A percentile compares a stretch with the other conserved stretches of the same genome.
Evolutionary conservation across 1,284 basidiomycete species (phyloP).

Genomic region (Malassezia obtusa): DNA sequence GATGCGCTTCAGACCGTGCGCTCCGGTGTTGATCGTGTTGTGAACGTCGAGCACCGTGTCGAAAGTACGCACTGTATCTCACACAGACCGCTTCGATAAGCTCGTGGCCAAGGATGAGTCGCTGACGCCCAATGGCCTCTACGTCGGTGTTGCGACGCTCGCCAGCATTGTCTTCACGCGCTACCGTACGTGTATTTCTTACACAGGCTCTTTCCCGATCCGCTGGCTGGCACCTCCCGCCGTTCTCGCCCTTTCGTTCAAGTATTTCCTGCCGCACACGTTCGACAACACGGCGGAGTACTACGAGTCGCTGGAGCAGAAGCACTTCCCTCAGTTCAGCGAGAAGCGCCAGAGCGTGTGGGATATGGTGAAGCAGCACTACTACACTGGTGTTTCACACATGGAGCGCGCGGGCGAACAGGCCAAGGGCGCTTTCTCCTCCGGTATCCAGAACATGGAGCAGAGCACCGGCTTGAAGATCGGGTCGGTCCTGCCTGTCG

Average conservation of each 20-base stretch:
- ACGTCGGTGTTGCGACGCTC: conserved; percentile 71
- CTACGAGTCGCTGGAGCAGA: conserved; percentile 30
- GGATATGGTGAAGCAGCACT: background rate
- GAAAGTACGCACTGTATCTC: conserved; percentile 24
- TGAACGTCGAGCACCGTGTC: conserved; percentile 34
- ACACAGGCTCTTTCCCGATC: conserved; percentile 31
- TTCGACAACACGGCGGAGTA: conserved; percentile 28
- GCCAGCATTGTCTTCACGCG: conserved; percentile 75
- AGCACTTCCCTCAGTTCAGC: conserved; percentile 23
- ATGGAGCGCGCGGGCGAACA: conserved; percentile 19
- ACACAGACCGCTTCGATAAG: conserved; percentile 15
- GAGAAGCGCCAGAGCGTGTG: conserved; percentile 20
- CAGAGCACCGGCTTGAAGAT: conserved; percentile 33
- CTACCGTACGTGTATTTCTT: conserved; percentile 53
- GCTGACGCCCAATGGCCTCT: conserved; percentile 62
- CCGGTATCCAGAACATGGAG: conserved; percentile 29
- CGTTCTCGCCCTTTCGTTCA: conserved; percentile 31
- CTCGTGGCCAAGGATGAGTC: conserved; percentile 68
- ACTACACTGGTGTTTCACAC: conserved; percentile 17
- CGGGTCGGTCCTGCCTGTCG: conserved; percentile 16
- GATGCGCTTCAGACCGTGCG: conserved; percentile 19
- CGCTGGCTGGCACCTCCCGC: conserved; percentile 42
- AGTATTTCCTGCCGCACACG: conserved; percentile 46
- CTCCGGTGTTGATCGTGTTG: conserved; percentile 27
- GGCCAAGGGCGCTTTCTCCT: conserved; percentile 18